Base-by-base conservation (phyloP, 1,139 yeast genomes). In the Blastobotrys proliferans region DNA sequence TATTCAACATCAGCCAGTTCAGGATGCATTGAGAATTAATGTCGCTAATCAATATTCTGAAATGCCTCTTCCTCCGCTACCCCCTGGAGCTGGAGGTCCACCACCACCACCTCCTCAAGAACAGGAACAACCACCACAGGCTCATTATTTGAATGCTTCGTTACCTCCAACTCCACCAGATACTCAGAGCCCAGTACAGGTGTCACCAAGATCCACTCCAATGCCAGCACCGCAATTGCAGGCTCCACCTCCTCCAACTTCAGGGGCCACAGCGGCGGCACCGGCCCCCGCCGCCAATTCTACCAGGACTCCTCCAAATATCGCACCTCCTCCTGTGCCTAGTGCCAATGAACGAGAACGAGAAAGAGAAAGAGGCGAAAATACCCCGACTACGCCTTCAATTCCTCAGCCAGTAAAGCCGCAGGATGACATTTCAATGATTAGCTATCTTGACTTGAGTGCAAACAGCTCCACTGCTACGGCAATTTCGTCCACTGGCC, bases 361-460 rank as follows among this genome's bases (percentile, higher is more conserved):
- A 34, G 26, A 34, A 13, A 20, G 20, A 17, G 9, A 31, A 9
- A 16, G 34, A 31, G 14, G n/a, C 31, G 11, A 8, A 8, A 22
- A 5, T 14, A 33, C 41, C 17, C 24, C 35, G 17, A 4, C 36
- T 11, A 24, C 18, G 10, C 18, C 42, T 19, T 11, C 38, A 13
- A 17, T 24, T n/a, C 27, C 38, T 9, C 27, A 31, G 6, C 19
- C 41, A 14, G 27, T 32, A 13, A 20, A 26, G 19, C 27, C 31
- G 11, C 39, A 18, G 26, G 40, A 48, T 13, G 51, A 46, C 20
- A 31, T 49, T 17, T 18, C 45, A 18, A 37, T 40, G 25, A 29
- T 56, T 33, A 50, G 52, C n/a, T 55, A 51, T 42, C 47, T 60
- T 17, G 64, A 60, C 39, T 44, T 61, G 20, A 43, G 55, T 20